These are phyloP conservation scores for Lasiosphaeris hirsuta DNA, from an alignment of 495 filamentous ascomycete species.

Conservation along the genomic window DNA sequence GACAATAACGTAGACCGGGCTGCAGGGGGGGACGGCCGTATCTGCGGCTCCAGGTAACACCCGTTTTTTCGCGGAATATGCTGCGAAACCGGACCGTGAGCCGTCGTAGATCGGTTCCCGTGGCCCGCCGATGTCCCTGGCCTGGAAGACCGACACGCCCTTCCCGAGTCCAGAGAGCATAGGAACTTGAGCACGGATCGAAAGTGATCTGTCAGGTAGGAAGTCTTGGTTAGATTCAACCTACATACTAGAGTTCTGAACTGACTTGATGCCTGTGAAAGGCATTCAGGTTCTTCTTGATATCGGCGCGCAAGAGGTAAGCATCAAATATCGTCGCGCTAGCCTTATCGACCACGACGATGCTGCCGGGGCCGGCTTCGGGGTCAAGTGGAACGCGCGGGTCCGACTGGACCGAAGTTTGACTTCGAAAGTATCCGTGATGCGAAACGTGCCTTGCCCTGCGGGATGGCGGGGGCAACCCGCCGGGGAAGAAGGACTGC, in stretches of 20 bases:
- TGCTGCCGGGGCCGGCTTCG: neutral
- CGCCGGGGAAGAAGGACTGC: neutral
- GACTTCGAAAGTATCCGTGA: conserved; percentile 4
- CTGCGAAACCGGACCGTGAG: neutral
- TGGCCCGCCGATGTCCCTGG: no score
- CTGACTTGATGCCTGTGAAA: conserved; percentile 2
- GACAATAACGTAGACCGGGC: neutral
- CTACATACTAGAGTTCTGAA: no score
- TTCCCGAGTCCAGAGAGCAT: no score
- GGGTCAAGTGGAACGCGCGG: neutral
- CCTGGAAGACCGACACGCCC: no score
- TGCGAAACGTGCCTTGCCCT: neutral
- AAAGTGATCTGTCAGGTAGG: no score
- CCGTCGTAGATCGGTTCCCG: no score
- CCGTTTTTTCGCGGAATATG: conserved; percentile 1
- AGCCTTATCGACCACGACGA: conserved; percentile 1
- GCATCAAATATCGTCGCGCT: neutral
- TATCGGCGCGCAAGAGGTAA: conserved; percentile 5
- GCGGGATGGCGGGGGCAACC: neutral
- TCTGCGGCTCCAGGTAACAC: neutral
- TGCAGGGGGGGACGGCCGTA: neutral
- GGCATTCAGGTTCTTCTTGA: neutral
- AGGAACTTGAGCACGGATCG: no score
- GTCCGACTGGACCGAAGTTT: neutral
- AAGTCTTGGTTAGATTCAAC: no score